Conservation (phyloP, 163 green algal species). For the Trebouxia gelatinosa region DNA sequence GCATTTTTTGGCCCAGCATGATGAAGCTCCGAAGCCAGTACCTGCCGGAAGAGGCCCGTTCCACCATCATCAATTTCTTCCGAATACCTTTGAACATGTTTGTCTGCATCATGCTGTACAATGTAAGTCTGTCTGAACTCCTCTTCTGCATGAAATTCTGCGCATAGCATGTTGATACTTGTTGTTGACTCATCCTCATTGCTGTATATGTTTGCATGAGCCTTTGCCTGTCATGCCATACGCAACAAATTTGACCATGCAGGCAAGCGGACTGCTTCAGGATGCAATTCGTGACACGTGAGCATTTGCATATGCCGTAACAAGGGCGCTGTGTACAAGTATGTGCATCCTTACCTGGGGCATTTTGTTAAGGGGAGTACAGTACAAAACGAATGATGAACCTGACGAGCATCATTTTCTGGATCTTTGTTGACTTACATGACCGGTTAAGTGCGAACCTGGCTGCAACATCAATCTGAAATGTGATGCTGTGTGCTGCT, state of each 20-base stretch:
- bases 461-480: neutral
- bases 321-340: too few relatives aligned
- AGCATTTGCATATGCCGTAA: too few relatives aligned
- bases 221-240: neutral
- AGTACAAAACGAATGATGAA: neutral
- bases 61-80: constrained; percentile 97
- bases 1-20: constrained; percentile 95
- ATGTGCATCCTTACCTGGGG: too few relatives aligned
- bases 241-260: neutral
- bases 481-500: neutral
- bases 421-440: neutral
- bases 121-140: constrained; percentile 60
- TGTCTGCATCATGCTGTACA: constrained; percentile 96
- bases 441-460: neutral
- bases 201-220: too few relatives aligned
- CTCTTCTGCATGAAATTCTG: neutral
- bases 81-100: constrained; percentile 93
- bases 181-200: neutral
- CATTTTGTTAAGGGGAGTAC: too few relatives aligned
- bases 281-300: too few relatives aligned
- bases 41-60: constrained; percentile 86
- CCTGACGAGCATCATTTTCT: neutral
- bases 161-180: neutral
- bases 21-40: constrained; percentile 89
- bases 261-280: too few relatives aligned